A percentile compares a stretch with the other conserved stretches of the same genome.
phyloP scores from a whole-genome alignment of 768 basidiomycete species.

The Auriscalpium microsporum region DNA sequence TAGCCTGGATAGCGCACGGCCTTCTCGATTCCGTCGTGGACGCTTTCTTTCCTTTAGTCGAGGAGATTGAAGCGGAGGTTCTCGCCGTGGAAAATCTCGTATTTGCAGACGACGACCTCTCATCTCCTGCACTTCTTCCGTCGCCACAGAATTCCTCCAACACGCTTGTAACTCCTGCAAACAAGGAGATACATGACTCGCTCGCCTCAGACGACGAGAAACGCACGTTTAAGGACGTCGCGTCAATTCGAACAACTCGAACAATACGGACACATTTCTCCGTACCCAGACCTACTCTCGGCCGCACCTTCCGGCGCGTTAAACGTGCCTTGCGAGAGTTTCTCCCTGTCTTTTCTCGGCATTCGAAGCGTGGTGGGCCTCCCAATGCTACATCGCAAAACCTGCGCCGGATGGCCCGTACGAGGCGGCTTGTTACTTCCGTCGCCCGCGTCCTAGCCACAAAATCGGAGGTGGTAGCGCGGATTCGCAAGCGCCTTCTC shows the following conservation, averaged over 20 bases:
- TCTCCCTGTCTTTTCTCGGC: not conserved
- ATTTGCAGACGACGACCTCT: slow-evolving; percentile 25
- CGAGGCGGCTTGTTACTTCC: slow-evolving; percentile 71
- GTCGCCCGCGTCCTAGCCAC: slow-evolving; percentile 65
- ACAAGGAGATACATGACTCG: not conserved
- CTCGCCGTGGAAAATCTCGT: slow-evolving; percentile 53
- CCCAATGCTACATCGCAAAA: slow-evolving; percentile 35
- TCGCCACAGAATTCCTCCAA: not conserved
- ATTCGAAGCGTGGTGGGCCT: not conserved
- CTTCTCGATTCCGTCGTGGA: slow-evolving; percentile 92
- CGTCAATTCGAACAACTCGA: slow-evolving; percentile 1
- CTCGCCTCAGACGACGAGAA: not conserved
- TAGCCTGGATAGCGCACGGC: slow-evolving; percentile 93
- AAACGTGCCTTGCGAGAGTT: slow-evolving; percentile 23
- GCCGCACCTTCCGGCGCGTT: slow-evolving; percentile 28
- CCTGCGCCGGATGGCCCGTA: slow-evolving; percentile 70
- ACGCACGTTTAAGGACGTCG: slow-evolving; percentile 3
- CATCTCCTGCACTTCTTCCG: slow-evolving; percentile 1
- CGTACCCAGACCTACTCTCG: slow-evolving; percentile 18
- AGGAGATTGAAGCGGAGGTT: slow-evolving; percentile 56
- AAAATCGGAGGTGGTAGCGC: slow-evolving; percentile 76
- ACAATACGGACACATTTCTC: slow-evolving; percentile 15
- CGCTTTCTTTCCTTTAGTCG: slow-evolving; percentile 80
- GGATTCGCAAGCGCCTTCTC: slow-evolving; percentile 67
- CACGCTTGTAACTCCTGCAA: not conserved